Percentiles rank a stretch among this genome's conserved stretches.
Conservation (phyloP, 495 filamentous ascomycete genomes). For the Talaromyces trachyspermus region DNA sequence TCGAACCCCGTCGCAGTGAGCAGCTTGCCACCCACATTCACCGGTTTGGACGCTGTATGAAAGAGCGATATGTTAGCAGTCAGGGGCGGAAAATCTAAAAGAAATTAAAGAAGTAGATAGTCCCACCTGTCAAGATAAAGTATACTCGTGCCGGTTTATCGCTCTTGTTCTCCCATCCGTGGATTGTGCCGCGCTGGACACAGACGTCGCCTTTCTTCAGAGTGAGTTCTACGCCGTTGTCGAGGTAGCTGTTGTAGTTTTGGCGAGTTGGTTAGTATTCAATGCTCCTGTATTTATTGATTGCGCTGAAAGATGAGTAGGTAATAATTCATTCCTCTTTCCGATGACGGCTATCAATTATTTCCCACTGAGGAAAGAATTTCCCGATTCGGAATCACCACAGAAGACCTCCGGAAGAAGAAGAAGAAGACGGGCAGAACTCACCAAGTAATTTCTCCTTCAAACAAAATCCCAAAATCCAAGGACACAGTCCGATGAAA, state of each 20-base stretch:
- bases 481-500: slow-evolving; percentile 58
- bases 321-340: no score
- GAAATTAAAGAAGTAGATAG: no score
- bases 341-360: no score
- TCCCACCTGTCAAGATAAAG: slow-evolving; percentile 5
- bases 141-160: slow-evolving; percentile 11
- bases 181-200: slow-evolving; percentile 60
- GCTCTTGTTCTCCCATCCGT: slow-evolving; percentile 50
- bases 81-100: no score
- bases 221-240: slow-evolving; percentile 44
- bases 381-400: no score
- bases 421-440: background rate
- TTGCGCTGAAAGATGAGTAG: no score
- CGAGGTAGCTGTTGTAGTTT: slow-evolving; percentile 42
- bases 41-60: background rate
- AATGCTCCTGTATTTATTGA: background rate
- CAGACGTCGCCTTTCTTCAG: slow-evolving; percentile 56
- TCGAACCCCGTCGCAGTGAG: background rate
- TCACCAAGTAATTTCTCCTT: slow-evolving; percentile 10
- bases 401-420: no score
- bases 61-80: background rate
- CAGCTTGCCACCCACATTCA: background rate
- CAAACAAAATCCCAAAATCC: slow-evolving; percentile 57
- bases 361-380: no score
- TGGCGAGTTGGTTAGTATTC: background rate